Conservation (phyloP, 148 eudicot genomes). For the Cornus kousa region DNA sequence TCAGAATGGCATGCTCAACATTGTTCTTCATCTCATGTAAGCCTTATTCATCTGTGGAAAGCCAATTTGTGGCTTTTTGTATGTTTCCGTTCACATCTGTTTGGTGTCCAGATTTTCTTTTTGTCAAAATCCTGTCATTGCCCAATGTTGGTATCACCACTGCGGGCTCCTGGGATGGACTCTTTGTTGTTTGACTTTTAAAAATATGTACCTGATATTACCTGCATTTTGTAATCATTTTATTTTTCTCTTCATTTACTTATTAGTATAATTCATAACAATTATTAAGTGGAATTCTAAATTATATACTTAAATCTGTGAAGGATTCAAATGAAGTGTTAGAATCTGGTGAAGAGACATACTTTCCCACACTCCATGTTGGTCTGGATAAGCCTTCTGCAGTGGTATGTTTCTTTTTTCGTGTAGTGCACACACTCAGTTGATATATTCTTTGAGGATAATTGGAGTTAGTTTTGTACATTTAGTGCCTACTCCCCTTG, state of each 20-base stretch:
- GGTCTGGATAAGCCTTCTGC: too few species aligned
- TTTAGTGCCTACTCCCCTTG: too few species aligned
- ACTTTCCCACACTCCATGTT: too few species aligned
- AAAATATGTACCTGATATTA: background rate
- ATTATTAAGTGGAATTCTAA: background rate
- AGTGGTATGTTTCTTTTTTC: too few species aligned
- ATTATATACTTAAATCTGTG: background rate
- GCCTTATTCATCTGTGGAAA: slow-evolving; percentile 16
- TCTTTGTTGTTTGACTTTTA: background rate
- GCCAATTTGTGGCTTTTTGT: too few species aligned
- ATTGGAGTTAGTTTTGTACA: too few species aligned
- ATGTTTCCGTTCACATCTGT: background rate
- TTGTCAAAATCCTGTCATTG: background rate
- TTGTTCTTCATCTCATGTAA: slow-evolving; percentile 54
- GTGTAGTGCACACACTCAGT: too few species aligned
- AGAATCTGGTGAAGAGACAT: slow-evolving; percentile 86
- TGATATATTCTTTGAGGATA: too few species aligned
- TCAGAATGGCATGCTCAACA: slow-evolving; percentile 75
- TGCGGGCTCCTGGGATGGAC: background rate
- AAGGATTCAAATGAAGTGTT: slow-evolving; percentile 57
- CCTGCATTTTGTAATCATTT: slow-evolving; percentile 3
- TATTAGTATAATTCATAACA: background rate
- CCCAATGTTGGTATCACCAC: too few species aligned
- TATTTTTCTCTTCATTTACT: background rate
- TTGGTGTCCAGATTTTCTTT: background rate